Evolutionary conservation across 2,329 filamentous ascomycete genomes (phyloP), one percentile per base, ranked within the genome.

Genomic region (Peltaster fructicola): DNA sequence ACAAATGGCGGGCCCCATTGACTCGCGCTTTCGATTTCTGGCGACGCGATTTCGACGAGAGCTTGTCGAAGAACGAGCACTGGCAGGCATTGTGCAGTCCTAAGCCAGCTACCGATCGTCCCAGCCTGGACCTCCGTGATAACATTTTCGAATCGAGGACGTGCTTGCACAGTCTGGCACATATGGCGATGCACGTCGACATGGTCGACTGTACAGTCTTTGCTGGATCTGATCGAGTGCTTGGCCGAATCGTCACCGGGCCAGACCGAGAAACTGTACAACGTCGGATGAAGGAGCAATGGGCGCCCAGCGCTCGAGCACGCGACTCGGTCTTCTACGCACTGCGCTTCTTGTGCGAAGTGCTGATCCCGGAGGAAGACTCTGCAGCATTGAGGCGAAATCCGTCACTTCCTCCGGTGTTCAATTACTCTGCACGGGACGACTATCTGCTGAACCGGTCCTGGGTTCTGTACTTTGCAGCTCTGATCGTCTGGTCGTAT

Each of bases 121-220:
- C 18, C 15, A 17, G 43, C 0, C 30, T 30, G 10, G 48, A 58
- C 15, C 52, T 59, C 20, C 70, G 74, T 40, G 69, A 77, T 32
- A 73, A 73, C 38, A 73, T 90, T 15, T 85, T 88, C 39, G 81
- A 93, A 47, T 82, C 76, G 34, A 70, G 81, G 11, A 90, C 77
- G 3, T 85, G 92, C 14, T 59, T 95, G 21, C 84, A 95, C 45
- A 81, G 91, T 41, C 60, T 98, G 8, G 88, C 88, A 1, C 88
- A 95, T 50, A 93, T 98, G 80, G 81, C 82, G 3, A 92, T 92
- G 66, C 82, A 95, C 44, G 82, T 91, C 13, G 85, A 95, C 44
- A 81, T 95, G 26, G 79, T 91, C n/a, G 85, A 95, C 48, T 85
- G 82, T 42, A 85, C 95, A 52, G 90, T 95, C 36, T 93, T 88